Base-by-base conservation (phyloP, 2,329 filamentous ascomycete genomes). In the Cryphonectria carpinicola region DNA sequence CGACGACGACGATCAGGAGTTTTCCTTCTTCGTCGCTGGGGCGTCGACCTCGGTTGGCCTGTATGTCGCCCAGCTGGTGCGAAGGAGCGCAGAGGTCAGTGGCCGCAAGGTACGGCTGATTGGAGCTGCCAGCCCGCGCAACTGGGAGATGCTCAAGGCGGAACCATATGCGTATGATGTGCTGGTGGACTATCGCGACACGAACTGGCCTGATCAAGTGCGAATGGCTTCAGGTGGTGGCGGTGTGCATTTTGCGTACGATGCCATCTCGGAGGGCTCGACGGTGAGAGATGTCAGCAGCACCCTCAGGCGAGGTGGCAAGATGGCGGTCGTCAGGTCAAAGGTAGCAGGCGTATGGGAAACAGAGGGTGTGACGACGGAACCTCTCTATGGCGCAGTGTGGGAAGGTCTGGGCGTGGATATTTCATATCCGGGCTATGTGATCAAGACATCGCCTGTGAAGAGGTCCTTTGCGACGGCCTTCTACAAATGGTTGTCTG, bases 371-470 rank as follows among this genome's bases (percentile, higher is more conserved):
- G 65, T 83, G 0, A 61, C 68, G 2, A 64, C 78, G 1, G 77
- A 83, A 28, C 79, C 81, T 0, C 69, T 79, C 0, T 83, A 83
- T 43, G 82, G 82, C 1, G 81, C 81, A 0, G 82, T 83, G 0
- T 84, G 81, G 82, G 80, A 83, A 65, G 82, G 79, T 0, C 74
- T 84, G 0, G 81, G 82, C 0, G 79, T 79, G 49, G 79, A 83
- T 28, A 73, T 84, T 14, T 74, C 78, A 13, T 84, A 84, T 25
- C 77, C 82, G 19, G 75, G 75, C 65, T 76, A 77, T 14, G 76
- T 73, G 4, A 67, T 78, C 22, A 62, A 69, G 28, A 74, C 70
- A 32, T 77, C 76, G 1, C 70, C 72, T 4, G 70, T 74, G 0
- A 79, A 80, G 2, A 75, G 77, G 7, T 41, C 58, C 0, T 80